phyloP scores from a whole-genome alignment of 257 asterid species.

The Plantago major region DNA sequence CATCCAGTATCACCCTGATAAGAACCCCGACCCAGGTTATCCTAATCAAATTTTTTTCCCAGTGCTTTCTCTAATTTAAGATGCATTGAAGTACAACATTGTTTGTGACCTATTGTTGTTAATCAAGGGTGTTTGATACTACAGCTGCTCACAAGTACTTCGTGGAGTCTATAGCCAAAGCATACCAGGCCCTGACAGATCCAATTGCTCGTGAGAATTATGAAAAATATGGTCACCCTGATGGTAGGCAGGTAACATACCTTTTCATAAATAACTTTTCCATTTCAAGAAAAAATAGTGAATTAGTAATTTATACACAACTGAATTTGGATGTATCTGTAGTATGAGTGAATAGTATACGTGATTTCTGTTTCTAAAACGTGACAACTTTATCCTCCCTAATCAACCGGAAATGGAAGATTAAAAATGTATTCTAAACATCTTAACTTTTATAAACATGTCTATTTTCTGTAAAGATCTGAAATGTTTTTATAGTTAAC shows the following conservation, averaged over 20 bases:
- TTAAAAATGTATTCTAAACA: too few relatives aligned
- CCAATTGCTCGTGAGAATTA: slow-evolving; percentile 87
- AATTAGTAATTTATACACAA: not conserved
- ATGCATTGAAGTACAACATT: slow-evolving; percentile 5
- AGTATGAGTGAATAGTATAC: too few relatives aligned
- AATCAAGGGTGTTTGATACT: slow-evolving; percentile 23
- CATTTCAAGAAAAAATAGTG: slow-evolving; percentile 8
- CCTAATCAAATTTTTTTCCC: slow-evolving; percentile 17
- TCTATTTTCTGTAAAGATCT: too few relatives aligned
- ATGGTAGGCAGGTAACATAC: slow-evolving; percentile 87
- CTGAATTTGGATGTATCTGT: too few relatives aligned
- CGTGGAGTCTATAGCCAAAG: slow-evolving; percentile 85
- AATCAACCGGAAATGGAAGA: too few relatives aligned
- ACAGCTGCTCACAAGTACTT: slow-evolving; percentile 87
- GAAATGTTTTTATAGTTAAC: not conserved
- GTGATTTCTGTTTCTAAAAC: too few relatives aligned
- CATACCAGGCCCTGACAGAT: slow-evolving; percentile 97
- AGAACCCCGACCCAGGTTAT: slow-evolving; percentile 94
- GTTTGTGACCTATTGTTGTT: slow-evolving; percentile 7
- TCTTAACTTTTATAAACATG: too few relatives aligned
- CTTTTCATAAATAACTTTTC: slow-evolving; percentile 8
- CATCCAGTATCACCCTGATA: slow-evolving; percentile 92
- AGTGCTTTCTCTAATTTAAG: slow-evolving; percentile 13
- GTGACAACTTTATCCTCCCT: too few relatives aligned
- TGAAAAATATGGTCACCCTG: slow-evolving; percentile 97